Conservation (phyloP, 208 protist species). For the Trypanosoma melophagium region DNA sequence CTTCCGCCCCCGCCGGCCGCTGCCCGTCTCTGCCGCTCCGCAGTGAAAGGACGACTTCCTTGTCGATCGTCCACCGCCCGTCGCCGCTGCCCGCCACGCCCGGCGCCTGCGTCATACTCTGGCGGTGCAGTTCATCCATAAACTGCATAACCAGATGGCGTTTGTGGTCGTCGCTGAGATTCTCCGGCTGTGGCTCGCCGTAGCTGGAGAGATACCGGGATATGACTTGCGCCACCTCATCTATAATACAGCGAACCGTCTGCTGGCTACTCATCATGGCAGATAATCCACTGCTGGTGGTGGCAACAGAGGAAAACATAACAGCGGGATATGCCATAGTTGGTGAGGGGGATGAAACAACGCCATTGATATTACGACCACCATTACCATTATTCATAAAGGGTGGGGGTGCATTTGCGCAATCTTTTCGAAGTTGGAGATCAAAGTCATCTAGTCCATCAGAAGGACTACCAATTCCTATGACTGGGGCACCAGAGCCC, state of each 20-base stretch:
- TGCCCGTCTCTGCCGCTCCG: constrained; percentile 20
- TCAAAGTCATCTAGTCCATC: constrained; percentile 33
- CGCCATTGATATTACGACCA: neutral
- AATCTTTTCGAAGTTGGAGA: constrained; percentile 31
- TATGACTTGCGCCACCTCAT: constrained; percentile 25
- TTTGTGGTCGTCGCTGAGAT: constrained; percentile 22
- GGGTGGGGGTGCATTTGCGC: constrained; percentile 14
- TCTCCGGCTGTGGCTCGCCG: constrained; percentile 30
- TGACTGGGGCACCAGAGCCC: neutral
- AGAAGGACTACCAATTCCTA: constrained; percentile 8
- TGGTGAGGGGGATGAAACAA: constrained; percentile 19
- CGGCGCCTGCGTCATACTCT: neutral
- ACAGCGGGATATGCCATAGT: constrained; percentile 5
- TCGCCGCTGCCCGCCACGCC: constrained; percentile 23
- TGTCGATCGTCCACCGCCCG: constrained; percentile 80
- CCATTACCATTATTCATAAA: constrained; percentile 8
- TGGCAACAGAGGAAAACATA: constrained; percentile 30
- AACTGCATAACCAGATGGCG: constrained; percentile 29
- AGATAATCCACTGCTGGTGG: constrained; percentile 7
- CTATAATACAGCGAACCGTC: constrained; percentile 21
- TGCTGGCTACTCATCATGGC: constrained; percentile 31
- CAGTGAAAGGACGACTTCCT: constrained; percentile 75
- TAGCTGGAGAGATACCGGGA: constrained; percentile 20
- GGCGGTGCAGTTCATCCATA: constrained; percentile 23
- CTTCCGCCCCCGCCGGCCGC: constrained; percentile 29